Percentiles rank a stretch among this genome's conserved stretches.
Conservation (phyloP, 1,284 basidiomycete genomes). For the Lentinus polychrous region DNA sequence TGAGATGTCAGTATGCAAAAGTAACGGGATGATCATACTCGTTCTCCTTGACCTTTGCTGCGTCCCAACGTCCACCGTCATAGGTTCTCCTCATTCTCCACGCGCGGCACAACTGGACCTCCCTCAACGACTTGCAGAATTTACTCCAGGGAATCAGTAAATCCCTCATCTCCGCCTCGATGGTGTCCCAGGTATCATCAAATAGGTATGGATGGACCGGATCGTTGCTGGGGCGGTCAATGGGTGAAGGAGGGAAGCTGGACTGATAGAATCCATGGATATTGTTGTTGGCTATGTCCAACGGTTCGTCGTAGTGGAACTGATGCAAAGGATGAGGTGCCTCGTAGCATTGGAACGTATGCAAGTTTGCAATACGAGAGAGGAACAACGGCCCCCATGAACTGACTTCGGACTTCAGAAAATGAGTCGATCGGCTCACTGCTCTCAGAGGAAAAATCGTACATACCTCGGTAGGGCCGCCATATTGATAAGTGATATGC, state of each 20-base stretch:
- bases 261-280: too few species aligned
- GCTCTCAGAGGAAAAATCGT: neutral
- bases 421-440: neutral
- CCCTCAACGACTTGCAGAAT: constrained; percentile 18
- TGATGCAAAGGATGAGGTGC: constrained; percentile 5
- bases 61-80: constrained; percentile 16
- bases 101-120: constrained; percentile 20
- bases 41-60: constrained; percentile 9
- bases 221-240: neutral
- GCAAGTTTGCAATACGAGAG: constrained; percentile 16
- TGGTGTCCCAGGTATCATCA: constrained; percentile 18
- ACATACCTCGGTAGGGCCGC: constrained; percentile 22
- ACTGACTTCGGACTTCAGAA: constrained; percentile 19
- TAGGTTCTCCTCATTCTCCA: constrained; percentile 16
- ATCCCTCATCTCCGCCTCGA: constrained; percentile 23
- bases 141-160: constrained; percentile 25
- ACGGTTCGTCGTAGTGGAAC: too few species aligned
- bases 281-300: too few species aligned
- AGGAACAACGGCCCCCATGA: constrained; percentile 24
- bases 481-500: constrained; percentile 19
- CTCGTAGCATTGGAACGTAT: constrained; percentile 20
- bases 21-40: neutral
- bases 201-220: constrained; percentile 17
- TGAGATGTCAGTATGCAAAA: neutral
- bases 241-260: too few species aligned